Base-by-base conservation (phyloP, 2,329 filamentous ascomycete genomes). In the Trichophyton simii region DNA sequence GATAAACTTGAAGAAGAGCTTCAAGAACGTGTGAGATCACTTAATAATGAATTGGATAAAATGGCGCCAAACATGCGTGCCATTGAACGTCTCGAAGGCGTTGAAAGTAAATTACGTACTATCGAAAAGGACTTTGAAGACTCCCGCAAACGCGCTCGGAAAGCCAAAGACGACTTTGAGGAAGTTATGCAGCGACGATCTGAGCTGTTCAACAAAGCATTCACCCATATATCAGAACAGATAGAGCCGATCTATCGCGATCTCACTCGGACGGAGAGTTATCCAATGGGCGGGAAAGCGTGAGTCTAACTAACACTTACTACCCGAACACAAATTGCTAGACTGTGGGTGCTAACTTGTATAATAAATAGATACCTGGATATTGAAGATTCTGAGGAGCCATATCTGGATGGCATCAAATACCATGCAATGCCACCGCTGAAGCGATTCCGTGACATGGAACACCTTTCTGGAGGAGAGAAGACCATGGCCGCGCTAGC, bases 391-490 rank as follows among this genome's bases (percentile, higher is more conserved):
- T 89, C 87, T n/a, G 91, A 96, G 65, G 92, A 95, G 70, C 94
- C 94, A 0, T 99, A 97, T 73, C 83, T 96, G 3, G 90, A 89
- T 46, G 94, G 94, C 36, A 91, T 99, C 76, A 96, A 96, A 72
- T 99, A 99, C 76, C 91, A 97, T 72, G 95, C 94, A 65, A 99
- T 97, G 91, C 94, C 94, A 20, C 94, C 94, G 1, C 84, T 96
- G 65, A 99, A 99, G 78, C 90, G 94, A 54, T 99, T 99, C 83
- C 84, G 94, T 68, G 95, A 99, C 73, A 99, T 99, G 94, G 94
- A 99, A 74, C 94, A 96, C 72, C 79, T 99, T 8, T 96, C 90
- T 0, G 94, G 94, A 69, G 94, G 94, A 61, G 94, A 99, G 77
- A 99, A 99, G 80, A 99, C 94, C 0, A 99, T 99, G 87, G 94